Conservation (phyloP, 768 basidiomycete genomes). For the Panaeolus papilionaceus region DNA sequence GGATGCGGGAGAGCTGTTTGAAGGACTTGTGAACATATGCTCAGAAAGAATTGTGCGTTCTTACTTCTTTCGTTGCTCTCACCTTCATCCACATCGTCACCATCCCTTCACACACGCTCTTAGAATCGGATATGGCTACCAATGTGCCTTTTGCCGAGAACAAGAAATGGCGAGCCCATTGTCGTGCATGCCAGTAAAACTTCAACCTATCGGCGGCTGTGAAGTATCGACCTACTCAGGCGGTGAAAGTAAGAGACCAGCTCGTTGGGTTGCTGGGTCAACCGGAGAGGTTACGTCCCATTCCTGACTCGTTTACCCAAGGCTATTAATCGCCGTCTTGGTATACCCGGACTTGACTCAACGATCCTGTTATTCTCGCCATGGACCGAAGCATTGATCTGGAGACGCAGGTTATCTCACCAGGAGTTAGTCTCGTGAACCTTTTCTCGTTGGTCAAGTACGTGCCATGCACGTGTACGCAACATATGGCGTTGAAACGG, state of each 20-base stretch:
- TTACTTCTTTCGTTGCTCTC: neutral
- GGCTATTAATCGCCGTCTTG: too few relatives aligned
- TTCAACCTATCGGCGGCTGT: constrained; percentile 35
- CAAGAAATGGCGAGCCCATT: constrained; percentile 42
- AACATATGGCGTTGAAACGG: too few relatives aligned
- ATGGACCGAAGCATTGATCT: constrained; percentile 17
- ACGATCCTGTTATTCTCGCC: constrained; percentile 22
- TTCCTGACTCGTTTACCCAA: too few relatives aligned
- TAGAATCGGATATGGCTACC: constrained; percentile 42
- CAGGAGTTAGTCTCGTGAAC: constrained; percentile 21
- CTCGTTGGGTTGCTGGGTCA: constrained; percentile 24
- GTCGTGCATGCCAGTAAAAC: constrained; percentile 42
- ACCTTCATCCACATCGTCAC: neutral
- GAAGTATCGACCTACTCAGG: constrained; percentile 35
- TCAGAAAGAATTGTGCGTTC: constrained; percentile 3
- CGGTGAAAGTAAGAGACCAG: constrained; percentile 34
- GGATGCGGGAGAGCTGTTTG: neutral
- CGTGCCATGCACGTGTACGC: constrained; percentile 21
- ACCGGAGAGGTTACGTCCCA: too few relatives aligned
- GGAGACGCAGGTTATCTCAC: constrained; percentile 16
- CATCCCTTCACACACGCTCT: neutral
- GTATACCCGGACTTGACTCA: constrained; percentile 18
- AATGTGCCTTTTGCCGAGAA: constrained; percentile 40
- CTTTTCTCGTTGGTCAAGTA: constrained; percentile 22
- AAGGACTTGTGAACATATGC: neutral